Conservation (phyloP, 192 early-diverging fungal species). For the Umbelopsis sp. region DNA sequence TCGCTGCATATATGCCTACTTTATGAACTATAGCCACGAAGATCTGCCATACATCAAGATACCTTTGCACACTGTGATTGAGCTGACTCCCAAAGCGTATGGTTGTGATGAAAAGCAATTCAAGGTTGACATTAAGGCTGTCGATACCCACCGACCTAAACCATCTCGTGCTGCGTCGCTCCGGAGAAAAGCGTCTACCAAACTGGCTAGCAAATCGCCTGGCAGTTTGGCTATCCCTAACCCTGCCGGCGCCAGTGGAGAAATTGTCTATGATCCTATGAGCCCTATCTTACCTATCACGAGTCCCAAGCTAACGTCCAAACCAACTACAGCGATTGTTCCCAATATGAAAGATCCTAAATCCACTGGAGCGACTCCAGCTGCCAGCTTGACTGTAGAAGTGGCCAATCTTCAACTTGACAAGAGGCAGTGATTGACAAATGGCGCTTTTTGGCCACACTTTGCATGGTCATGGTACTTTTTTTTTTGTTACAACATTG, state of each 20-base stretch:
- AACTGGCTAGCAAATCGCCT: conserved; percentile 5
- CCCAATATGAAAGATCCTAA: not conserved
- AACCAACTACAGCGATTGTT: not conserved
- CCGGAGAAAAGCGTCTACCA: not conserved
- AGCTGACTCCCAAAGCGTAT: conserved; percentile 94
- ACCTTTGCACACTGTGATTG: conserved; percentile 95
- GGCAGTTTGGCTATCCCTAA: not conserved
- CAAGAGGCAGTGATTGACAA: not conserved
- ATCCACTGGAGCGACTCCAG: not conserved
- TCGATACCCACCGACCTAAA: conserved; percentile 91
- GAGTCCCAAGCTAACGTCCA: not conserved
- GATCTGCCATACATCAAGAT: conserved; percentile 98
- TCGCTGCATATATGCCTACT: conserved; percentile 97
- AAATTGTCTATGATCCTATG: conserved; percentile 28
- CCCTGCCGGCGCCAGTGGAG: conserved; percentile 31
- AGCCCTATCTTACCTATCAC: conserved; percentile 33
- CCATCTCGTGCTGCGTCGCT: conserved; percentile 39
- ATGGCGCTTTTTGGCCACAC: too few species aligned
- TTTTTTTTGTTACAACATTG: too few species aligned
- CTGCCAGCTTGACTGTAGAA: not conserved
- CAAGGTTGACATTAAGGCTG: conserved; percentile 92
- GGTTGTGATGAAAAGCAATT: conserved; percentile 90
- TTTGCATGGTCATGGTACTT: too few species aligned
- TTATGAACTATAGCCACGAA: conserved; percentile 88
- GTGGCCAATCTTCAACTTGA: conserved; percentile 1